These are phyloP conservation scores for Scolecobasidium constrictum DNA, from an alignment of 2,329 filamentous ascomycete genomes.

Conservation along the genomic window DNA sequence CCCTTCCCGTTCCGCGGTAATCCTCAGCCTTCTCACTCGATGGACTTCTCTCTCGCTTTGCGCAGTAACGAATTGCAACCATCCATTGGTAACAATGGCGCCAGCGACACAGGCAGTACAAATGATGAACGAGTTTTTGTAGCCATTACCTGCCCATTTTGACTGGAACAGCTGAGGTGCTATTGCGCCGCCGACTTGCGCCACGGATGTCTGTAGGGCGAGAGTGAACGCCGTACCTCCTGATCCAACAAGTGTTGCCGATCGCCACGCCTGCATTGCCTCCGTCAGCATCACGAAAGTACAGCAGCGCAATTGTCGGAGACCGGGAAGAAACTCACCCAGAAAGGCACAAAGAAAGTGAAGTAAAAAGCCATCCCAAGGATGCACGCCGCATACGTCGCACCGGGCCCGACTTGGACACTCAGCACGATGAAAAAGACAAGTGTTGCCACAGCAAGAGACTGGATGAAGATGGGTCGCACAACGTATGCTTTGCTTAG, in stretches of 20 bases:
- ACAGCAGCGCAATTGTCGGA: not conserved
- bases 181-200: slow-evolving; percentile 35
- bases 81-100: slow-evolving; percentile 25
- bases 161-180: slow-evolving; percentile 34
- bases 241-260: slow-evolving; percentile 29
- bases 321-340: slow-evolving; percentile 23
- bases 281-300: not conserved
- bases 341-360: slow-evolving; percentile 35
- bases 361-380: slow-evolving; percentile 34
- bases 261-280: too few relatives aligned
- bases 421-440: slow-evolving; percentile 34
- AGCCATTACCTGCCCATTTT: slow-evolving; percentile 30
- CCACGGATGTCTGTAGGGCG: slow-evolving; percentile 32
- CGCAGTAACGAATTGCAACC: slow-evolving; percentile 32
- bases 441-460: slow-evolving; percentile 30
- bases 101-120: slow-evolving; percentile 25
- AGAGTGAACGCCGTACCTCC: slow-evolving; percentile 36
- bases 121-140: slow-evolving; percentile 27
- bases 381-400: slow-evolving; percentile 33
- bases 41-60: slow-evolving; percentile 30
- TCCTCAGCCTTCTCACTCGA: slow-evolving; percentile 14
- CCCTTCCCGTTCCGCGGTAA: slow-evolving; percentile 14
- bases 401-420: slow-evolving; percentile 25
- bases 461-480: slow-evolving; percentile 30
- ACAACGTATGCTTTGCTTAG: slow-evolving; percentile 28